phyloP scores from a whole-genome alignment of 202 grass and related monocot species.

The Panicum hallii region DNA sequence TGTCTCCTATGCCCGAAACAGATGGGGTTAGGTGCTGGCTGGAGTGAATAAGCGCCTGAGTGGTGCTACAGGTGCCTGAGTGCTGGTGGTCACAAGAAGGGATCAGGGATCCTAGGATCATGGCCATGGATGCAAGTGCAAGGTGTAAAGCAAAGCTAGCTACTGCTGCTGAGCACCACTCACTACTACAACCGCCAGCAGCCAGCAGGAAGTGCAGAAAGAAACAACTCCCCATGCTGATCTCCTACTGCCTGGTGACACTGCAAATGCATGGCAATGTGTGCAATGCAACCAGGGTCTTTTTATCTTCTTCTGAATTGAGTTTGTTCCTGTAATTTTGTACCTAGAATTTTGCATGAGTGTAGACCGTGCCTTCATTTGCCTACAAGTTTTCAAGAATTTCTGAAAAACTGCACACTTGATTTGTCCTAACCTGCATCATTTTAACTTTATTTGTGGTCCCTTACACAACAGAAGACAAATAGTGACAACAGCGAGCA shows the following conservation, averaged over 20 bases:
- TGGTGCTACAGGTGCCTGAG: conserved; percentile 36
- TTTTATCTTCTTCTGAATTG: not conserved
- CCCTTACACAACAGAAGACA: conserved; percentile 3
- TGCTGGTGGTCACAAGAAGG: conserved; percentile 27
- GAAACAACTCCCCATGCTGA: conserved; percentile 62
- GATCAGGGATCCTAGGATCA: conserved; percentile 47
- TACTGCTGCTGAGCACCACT: not conserved
- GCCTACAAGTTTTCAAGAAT: not conserved
- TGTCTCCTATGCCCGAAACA: conserved; percentile 61
- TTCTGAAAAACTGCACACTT: not conserved
- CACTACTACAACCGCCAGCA: conserved; percentile 26
- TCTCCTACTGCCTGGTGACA: conserved; percentile 32
- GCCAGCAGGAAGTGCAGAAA: not conserved
- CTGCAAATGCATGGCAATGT: conserved; percentile 29
- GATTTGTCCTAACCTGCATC: not conserved
- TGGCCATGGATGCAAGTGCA: conserved; percentile 7
- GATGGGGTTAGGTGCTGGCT: conserved; percentile 55
- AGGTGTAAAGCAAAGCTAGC: conserved; percentile 38
- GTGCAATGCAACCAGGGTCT: not conserved
- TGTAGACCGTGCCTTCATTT: not conserved
- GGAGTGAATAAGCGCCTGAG: conserved; percentile 51
- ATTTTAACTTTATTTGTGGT: conserved; percentile 5
- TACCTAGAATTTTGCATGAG: not conserved
- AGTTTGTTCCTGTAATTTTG: not conserved
- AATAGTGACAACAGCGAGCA: conserved; percentile 24